Conservation (phyloP, 1,284 basidiomycete species). For the Filobasidium uniguttulatum region DNA sequence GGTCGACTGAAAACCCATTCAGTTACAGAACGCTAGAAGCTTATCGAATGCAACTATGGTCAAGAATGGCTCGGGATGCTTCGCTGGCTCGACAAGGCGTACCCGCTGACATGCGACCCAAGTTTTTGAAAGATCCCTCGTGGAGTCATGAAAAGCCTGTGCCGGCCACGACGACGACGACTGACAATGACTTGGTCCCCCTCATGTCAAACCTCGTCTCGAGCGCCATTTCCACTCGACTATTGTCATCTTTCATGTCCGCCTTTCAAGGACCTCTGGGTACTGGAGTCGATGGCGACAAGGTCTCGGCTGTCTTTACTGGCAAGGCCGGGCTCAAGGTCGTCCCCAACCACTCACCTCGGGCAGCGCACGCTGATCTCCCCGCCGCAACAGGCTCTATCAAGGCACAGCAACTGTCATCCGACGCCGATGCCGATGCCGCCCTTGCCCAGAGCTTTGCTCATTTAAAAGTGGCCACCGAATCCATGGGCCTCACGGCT, state of each 20-base stretch:
- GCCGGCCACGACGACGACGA: neutral
- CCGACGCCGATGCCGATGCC: constrained; percentile 8
- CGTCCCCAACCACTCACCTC: constrained; percentile 24
- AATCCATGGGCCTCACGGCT: constrained; percentile 8
- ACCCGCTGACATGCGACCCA: constrained; percentile 28
- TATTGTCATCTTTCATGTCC: constrained; percentile 37
- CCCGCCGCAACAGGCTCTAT: constrained; percentile 2
- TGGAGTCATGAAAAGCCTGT: neutral
- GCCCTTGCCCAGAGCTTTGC: constrained; percentile 11
- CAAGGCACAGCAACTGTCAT: neutral
- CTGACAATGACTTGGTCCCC: neutral
- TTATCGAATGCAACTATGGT: constrained; percentile 77
- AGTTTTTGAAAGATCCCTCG: constrained; percentile 26
- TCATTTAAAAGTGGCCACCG: constrained; percentile 13
- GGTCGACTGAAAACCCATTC: constrained; percentile 57
- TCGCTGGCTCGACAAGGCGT: constrained; percentile 29
- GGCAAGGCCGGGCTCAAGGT: constrained; percentile 35
- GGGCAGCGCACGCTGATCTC: no score
- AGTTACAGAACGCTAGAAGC: constrained; percentile 68
- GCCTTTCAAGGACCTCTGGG: constrained; percentile 29
- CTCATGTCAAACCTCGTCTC: constrained; percentile 19
- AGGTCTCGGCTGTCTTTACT: constrained; percentile 37
- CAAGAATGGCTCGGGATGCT: constrained; percentile 51
- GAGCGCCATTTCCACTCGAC: constrained; percentile 33
- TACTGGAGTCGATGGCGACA: constrained; percentile 29